Evolutionary conservation across 1,139 yeast species (phyloP).

Genomic region (Lodderomyces margitis): DNA sequence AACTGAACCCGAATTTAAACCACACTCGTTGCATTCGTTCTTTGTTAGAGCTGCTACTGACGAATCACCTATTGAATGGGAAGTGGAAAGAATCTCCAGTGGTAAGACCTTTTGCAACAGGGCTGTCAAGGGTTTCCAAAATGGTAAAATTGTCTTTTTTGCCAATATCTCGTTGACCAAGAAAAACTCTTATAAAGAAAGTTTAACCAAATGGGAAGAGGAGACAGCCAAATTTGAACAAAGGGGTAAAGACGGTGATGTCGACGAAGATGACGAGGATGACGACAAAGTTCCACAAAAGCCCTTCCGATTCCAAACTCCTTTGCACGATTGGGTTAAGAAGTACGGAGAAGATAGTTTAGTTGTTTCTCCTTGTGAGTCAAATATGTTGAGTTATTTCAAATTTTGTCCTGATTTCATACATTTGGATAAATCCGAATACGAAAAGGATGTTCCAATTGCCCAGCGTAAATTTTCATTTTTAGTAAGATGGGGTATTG

Average conservation of each 20-base stretch:
- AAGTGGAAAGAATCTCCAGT: conserved; percentile 34
- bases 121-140: conserved; percentile 55
- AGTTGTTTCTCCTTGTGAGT: conserved; percentile 18
- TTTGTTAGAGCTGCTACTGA: conserved; percentile 27
- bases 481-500: conserved; percentile 43
- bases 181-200: conserved; percentile 28
- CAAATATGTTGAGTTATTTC: conserved; percentile 24
- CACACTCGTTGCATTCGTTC: conserved; percentile 38
- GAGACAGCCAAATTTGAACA: conserved; percentile 18
- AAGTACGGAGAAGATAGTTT: conserved; percentile 20
- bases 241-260: conserved; percentile 23
- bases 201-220: conserved; percentile 25
- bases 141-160: conserved; percentile 48
- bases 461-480: conserved; percentile 42
- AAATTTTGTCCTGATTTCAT: conserved; percentile 43
- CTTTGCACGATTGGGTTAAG: conserved; percentile 31
- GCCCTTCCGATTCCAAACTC: conserved; percentile 41
- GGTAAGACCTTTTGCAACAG: conserved; percentile 65
- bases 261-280: conserved; percentile 24
- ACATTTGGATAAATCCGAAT: conserved; percentile 22
- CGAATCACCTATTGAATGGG: conserved; percentile 29
- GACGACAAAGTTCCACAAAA: conserved; percentile 22
- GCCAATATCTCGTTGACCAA: conserved; percentile 53
- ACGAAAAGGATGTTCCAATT: conserved; percentile 23
- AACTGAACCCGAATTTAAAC: conserved; percentile 29